phyloP scores from a whole-genome alignment of 2,329 filamentous ascomycete genomes.

The Sclerotinia glacialis region DNA sequence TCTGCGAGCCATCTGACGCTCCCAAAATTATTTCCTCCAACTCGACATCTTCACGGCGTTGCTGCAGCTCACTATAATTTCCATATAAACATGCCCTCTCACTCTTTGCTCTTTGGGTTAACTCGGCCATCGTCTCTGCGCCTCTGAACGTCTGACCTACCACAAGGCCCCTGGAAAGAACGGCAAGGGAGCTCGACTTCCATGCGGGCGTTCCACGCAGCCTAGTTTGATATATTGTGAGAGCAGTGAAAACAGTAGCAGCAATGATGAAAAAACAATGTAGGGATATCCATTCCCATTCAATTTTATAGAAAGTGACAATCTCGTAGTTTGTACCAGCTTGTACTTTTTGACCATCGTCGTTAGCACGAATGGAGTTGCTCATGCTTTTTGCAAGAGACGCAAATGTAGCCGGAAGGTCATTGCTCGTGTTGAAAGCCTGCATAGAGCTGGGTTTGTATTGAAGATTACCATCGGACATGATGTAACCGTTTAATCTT shows the following conservation, averaged over 20 bases:
- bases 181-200: constrained; percentile 12
- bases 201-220: constrained; percentile 4
- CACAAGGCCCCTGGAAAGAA: constrained; percentile 4
- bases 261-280: constrained; percentile 5
- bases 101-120: constrained; percentile 2
- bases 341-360: background rate
- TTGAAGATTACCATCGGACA: constrained; percentile 1
- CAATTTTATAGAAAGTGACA: background rate
- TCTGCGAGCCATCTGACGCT: background rate
- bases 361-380: constrained; percentile 10
- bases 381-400: constrained; percentile 16
- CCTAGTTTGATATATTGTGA: constrained; percentile 12
- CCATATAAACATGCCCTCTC: constrained; percentile 2
- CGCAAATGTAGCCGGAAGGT: constrained; percentile 7
- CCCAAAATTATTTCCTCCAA: constrained; percentile 11
- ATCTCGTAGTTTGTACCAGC: background rate
- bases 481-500: constrained; percentile 15
- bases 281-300: constrained; percentile 13
- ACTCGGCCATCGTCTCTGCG: background rate
- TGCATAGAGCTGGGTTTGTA: constrained; percentile 15
- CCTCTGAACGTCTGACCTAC: background rate
- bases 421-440: constrained; percentile 3
- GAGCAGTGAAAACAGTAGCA: background rate
- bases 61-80: background rate
- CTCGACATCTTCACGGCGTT: background rate